Base-by-base conservation (phyloP, 805 yeast species). In the Starmerella bacillaris region DNA sequence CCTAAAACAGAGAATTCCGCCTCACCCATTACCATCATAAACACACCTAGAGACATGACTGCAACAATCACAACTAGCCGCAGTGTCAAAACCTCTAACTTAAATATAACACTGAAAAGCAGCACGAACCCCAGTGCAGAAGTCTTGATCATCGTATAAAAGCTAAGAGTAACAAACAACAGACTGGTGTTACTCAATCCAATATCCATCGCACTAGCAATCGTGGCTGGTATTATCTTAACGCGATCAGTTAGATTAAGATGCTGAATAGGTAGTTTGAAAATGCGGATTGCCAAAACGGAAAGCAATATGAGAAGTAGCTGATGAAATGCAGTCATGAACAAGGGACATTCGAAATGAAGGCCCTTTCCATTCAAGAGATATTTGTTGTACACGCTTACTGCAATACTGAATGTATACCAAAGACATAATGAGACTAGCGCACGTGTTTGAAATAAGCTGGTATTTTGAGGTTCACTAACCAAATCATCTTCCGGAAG, bases 131-230 rank as follows among this genome's bases (percentile, higher is more conserved):
- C 75, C 34, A 89, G 66, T 12, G 86, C 70, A 5, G 89, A 73
- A 1, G 95, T 78, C 53, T 89, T 89, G 39, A 89, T 72, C 82
- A 86, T 83, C 6, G 96, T 86, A 55, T 84, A 89, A 31, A 84
- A 68, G 14, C 84, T 72, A 43, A 89, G 62, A 1, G 94, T 70
- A 31, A 89, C 77, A 50, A 70, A 74, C 43, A 75, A 64, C 48
- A 84, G 70, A 19, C 94, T 76, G 22, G 76, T 71, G 55, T 89
- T 89, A 21, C 93, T 86, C 43, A 83, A 64, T 1, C 98, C 96
- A 44, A 89, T 83, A 56, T 89, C 99, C 14, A 92, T 86, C 2
- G 92, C 82, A 2, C 84, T 70, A 0, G 94, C 89, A 11, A 79
- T 30, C 0, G 94, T 76, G 51, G 95, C 82, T 0, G 95, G 94